phyloP scores from a whole-genome alignment of 2,329 filamentous ascomycete species.

The Xylariaceae sp. region DNA sequence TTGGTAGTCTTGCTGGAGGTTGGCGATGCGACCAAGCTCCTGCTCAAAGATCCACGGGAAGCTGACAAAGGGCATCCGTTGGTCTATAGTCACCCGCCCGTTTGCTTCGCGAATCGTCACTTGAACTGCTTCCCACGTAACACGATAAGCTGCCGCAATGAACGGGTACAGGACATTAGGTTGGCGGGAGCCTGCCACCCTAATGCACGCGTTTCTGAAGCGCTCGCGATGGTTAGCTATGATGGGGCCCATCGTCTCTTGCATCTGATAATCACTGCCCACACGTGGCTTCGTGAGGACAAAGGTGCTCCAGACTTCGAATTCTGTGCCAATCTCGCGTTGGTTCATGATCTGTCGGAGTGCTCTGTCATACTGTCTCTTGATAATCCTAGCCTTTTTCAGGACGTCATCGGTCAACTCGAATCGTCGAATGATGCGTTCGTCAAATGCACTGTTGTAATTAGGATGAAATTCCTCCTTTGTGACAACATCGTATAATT shows the following conservation, averaged over 20 bases:
- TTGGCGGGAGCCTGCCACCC: slow-evolving; percentile 66
- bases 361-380: slow-evolving; percentile 77
- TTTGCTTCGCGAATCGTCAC: slow-evolving; percentile 59
- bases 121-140: slow-evolving; percentile 75
- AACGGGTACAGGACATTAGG: slow-evolving; percentile 71
- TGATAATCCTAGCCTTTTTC: slow-evolving; percentile 68
- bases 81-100: slow-evolving; percentile 47
- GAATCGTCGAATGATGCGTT: slow-evolving; percentile 72
- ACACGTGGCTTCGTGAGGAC: slow-evolving; percentile 76
- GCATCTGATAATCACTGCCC: slow-evolving; percentile 81
- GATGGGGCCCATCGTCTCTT: slow-evolving; percentile 80
- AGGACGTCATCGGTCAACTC: slow-evolving; percentile 62
- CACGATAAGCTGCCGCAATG: slow-evolving; percentile 85
- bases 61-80: slow-evolving; percentile 78
- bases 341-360: slow-evolving; percentile 85
- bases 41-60: slow-evolving; percentile 91
- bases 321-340: slow-evolving; percentile 83
- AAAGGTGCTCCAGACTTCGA: slow-evolving; percentile 91
- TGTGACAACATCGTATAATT: slow-evolving; percentile 79
- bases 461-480: slow-evolving; percentile 73
- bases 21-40: slow-evolving; percentile 74
- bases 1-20: slow-evolving; percentile 44
- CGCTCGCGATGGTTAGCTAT: slow-evolving; percentile 70
- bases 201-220: slow-evolving; percentile 71
- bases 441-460: slow-evolving; percentile 78